phyloP scores from a whole-genome alignment of 306 rosid species.

The Lagenaria siceraria region DNA sequence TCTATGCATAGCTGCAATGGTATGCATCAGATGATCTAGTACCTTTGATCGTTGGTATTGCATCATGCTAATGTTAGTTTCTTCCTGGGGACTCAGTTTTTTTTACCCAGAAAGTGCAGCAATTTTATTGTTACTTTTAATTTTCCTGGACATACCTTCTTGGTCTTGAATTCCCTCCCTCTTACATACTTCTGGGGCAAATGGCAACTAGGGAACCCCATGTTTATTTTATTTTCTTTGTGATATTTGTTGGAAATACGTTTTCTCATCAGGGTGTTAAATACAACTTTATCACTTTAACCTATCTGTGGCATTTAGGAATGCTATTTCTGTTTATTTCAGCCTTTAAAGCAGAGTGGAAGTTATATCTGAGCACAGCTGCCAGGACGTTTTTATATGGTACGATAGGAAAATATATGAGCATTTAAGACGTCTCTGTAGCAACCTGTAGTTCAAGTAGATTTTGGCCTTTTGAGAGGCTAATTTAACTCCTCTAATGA shows the following conservation, averaged over 20 bases:
- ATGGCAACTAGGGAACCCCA: not conserved
- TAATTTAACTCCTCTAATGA: not conserved
- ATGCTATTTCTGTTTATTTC: conserved; percentile 62
- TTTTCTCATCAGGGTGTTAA: conserved; percentile 13
- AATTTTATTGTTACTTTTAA: not conserved
- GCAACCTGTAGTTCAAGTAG: conserved; percentile 24
- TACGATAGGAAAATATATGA: conserved; percentile 77
- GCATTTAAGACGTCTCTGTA: conserved; percentile 54
- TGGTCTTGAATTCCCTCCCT: not conserved
- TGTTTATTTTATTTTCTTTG: conserved; percentile 2
- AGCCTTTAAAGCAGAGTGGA: conserved; percentile 80
- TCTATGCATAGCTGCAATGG: conserved; percentile 19
- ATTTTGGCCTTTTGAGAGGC: conserved; percentile 19
- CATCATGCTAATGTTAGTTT: not conserved
- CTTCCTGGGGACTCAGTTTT: not conserved
- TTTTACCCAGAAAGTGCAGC: not conserved
- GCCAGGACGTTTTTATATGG: conserved; percentile 78
- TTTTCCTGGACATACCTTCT: not conserved
- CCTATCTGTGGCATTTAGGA: conserved; percentile 78
- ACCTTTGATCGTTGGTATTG: not conserved
- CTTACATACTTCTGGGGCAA: not conserved
- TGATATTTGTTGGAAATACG: conserved; percentile 12
- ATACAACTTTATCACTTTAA: conserved; percentile 39
- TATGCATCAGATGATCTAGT: not conserved
- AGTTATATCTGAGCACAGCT: conserved; percentile 77